A percentile compares a stretch with the other conserved stretches of the same genome.
Evolutionary conservation across 2,329 filamentous ascomycete genomes (phyloP).

Genomic region (Ophiognomonia clavigignenti-juglandacearum): DNA sequence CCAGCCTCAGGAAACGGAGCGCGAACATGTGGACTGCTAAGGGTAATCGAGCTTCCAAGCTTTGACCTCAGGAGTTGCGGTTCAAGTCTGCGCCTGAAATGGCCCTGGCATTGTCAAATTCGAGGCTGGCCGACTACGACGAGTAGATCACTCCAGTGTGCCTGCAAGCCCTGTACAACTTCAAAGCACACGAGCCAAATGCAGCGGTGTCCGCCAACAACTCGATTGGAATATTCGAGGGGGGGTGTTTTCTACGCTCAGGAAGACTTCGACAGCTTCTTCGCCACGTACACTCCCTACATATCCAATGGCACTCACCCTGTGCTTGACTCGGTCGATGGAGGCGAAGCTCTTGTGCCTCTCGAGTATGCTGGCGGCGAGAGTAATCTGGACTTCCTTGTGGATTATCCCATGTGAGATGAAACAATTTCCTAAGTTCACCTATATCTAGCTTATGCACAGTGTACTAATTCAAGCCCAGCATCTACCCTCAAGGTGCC

Average conservation of each 20-base stretch:
- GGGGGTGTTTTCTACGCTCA: conserved; percentile 12
- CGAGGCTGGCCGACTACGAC: conserved; percentile 22
- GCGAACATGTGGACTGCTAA: not conserved
- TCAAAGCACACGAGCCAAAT: conserved; percentile 13
- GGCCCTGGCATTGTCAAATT: not conserved
- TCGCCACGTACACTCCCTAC: conserved; percentile 1
- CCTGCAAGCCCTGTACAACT: conserved; percentile 27
- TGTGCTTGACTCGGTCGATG: conserved; percentile 4
- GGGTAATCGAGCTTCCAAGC: not conserved
- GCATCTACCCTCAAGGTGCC: conserved; percentile 32
- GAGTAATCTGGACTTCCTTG: conserved; percentile 4
- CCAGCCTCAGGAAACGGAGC: not conserved
- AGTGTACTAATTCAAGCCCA: not conserved
- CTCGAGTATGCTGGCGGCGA: conserved; percentile 3
- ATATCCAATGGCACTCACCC: conserved; percentile 9
- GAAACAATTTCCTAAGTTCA: no score
- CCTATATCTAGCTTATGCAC: not conserved
- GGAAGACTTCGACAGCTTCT: conserved; percentile 9
- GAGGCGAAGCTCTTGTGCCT: conserved; percentile 1
- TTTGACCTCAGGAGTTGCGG: not conserved
- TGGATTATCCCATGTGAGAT: conserved; percentile 11
- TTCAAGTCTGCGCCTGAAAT: not conserved
- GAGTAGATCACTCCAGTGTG: conserved; percentile 27
- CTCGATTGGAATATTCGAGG: conserved; percentile 14
- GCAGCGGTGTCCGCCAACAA: conserved; percentile 10